These are phyloP conservation scores for Trichothecium sympodiale DNA, from an alignment of 2,329 filamentous ascomycete species.

Conservation along the genomic window DNA sequence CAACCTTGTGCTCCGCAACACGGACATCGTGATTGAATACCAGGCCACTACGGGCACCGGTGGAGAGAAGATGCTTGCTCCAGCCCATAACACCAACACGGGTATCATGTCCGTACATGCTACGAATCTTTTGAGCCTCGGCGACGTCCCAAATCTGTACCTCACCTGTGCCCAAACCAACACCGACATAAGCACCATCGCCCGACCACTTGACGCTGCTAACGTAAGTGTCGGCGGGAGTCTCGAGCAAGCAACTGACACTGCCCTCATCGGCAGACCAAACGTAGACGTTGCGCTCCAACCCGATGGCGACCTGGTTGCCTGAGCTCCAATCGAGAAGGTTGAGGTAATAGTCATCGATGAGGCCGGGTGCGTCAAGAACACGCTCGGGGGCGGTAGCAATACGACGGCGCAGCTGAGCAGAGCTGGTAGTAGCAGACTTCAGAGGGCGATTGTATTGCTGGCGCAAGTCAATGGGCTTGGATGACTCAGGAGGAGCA, in stretches of 20 bases:
- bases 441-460: slow-evolving; percentile 97
- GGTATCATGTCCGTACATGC: slow-evolving; percentile 96
- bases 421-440: slow-evolving; percentile 58
- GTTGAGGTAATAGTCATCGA: slow-evolving; percentile 99
- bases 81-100: slow-evolving; percentile 97
- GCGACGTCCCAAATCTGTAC: slow-evolving; percentile 99
- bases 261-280: slow-evolving; percentile 94
- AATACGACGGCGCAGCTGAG: slow-evolving; percentile 84
- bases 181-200: slow-evolving; percentile 90
- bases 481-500: slow-evolving; percentile 92
- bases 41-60: slow-evolving; percentile 84
- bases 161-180: slow-evolving; percentile 89
- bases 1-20: slow-evolving; percentile 94
- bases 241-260: slow-evolving; percentile 82
- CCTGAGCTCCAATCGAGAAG: slow-evolving; percentile 95
- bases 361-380: slow-evolving; percentile 85
- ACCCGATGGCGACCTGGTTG: slow-evolving; percentile 95
- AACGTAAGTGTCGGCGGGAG: slow-evolving; percentile 82
- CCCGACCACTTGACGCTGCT: slow-evolving; percentile 99
- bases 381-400: slow-evolving; percentile 93
- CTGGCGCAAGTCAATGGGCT: slow-evolving; percentile 91
- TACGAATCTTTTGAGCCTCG: slow-evolving; percentile 88
- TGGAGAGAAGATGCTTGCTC: slow-evolving; percentile 97
- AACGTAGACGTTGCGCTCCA: slow-evolving; percentile 94
- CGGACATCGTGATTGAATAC: slow-evolving; percentile 99